Evolutionary conservation across 768 basidiomycete genomes (phyloP), one percentile per base, ranked within the genome.

Genomic region (Hypholoma fasciculare): DNA sequence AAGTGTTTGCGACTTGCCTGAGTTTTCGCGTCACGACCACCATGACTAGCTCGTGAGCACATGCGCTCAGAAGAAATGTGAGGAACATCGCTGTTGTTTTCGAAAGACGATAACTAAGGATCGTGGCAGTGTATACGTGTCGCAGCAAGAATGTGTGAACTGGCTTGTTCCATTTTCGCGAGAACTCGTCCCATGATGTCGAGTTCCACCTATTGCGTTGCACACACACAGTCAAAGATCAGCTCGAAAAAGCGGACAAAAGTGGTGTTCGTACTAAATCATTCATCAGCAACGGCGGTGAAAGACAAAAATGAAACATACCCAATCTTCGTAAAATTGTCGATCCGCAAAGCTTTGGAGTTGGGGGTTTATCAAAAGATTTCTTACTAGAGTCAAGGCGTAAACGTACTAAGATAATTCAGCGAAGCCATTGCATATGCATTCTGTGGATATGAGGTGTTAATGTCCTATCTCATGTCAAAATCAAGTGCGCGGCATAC

Each of bases 131-230:
- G 65, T 99, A 99, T 34, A 99, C 95, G 69, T 99, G 97, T 11
- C 94, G 87, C 16, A 98, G 82, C 39, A 99, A 84, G 82, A 93
- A 93, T n/a, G 82, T 81, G 63, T 98, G 89, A 34, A 98, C 96
- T 11, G 96, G 96, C 63, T 92, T 94, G 76, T 98, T 98, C 96
- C 97, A 98, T 76, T 96, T 96, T 44, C 97, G 87, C 3, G 96
- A 92, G 71, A 96, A 98, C 72, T 98, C 94, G 64, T 98, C 96
- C 92, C 91, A 95, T 2, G 94, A 92, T 0, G 90, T 94, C 6
- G 94, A 94, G 73, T 98, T 98, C 96, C 96, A 98, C 91, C 85
- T 54, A 20, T 77, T 62, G 4, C 4, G 23, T 23, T 23, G 37
- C 13, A 14, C n/a, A n/a, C n/a, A n/a, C n/a, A n/a, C 12, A 26